Conservation (phyloP, 2,329 filamentous ascomycete genomes). For the Colletotrichum spaethianum region DNA sequence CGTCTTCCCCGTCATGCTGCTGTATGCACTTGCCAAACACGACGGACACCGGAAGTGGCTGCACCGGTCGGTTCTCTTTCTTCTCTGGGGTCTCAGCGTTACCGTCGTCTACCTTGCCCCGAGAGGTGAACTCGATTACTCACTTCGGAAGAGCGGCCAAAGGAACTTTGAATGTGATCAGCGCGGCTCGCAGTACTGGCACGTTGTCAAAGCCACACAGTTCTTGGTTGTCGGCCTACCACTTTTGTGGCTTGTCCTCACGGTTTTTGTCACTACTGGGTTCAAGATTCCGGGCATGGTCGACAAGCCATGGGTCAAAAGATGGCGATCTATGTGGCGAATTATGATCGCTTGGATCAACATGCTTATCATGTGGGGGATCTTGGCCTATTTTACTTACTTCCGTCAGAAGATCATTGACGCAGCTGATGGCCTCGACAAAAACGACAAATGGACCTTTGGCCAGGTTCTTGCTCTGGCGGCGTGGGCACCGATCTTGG, state of each 20-base stretch:
- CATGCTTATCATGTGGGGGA: conserved; percentile 47
- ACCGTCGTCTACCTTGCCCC: conserved; percentile 34
- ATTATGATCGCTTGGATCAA: conserved; percentile 37
- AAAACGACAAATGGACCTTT: conserved; percentile 49
- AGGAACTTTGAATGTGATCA: conserved; percentile 38
- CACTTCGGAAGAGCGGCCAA: conserved; percentile 25
- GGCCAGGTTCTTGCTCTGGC: conserved; percentile 49
- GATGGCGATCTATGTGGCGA: conserved; percentile 23
- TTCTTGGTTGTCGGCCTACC: conserved; percentile 33
- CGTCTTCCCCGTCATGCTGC: conserved; percentile 39
- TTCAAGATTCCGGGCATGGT: conserved; percentile 30
- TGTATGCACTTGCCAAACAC: conserved; percentile 35
- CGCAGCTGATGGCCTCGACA: conserved; percentile 40
- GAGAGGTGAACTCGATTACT: conserved; percentile 29
- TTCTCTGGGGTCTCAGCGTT: conserved; percentile 32
- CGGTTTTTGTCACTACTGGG: conserved; percentile 28
- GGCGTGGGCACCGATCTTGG: conserved; percentile 48
- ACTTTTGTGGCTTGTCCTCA: conserved; percentile 20
- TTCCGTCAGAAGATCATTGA: conserved; percentile 44
- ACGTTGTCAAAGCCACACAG: conserved; percentile 34
- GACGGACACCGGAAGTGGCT: conserved; percentile 40
- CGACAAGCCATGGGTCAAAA: conserved; percentile 30
- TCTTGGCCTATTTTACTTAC: conserved; percentile 46
- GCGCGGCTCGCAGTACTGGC: conserved; percentile 38
- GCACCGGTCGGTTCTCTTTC: conserved; percentile 27